Base-by-base conservation (phyloP, 83 land plant species). In the Picea abies region DNA sequence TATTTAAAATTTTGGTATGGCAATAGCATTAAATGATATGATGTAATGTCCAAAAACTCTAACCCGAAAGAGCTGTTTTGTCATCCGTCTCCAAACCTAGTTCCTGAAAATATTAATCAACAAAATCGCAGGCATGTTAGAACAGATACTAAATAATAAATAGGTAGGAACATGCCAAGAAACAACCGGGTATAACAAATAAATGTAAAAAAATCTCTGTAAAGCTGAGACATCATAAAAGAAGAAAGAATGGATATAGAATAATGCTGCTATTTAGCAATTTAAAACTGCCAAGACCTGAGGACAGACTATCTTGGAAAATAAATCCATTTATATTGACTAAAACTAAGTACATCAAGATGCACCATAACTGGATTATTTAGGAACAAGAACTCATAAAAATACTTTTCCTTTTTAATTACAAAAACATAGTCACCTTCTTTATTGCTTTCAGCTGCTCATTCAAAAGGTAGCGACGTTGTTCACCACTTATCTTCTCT, bases 401-500 rank as follows among this genome's bases (percentile, higher is more conserved):
- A 23, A 29, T 7, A 26, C 56, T 11, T 52, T 10, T 52, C 56
- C 56, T 47, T 39, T 5, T 44, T 52, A 52, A 52, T 11, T 12
- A 7, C 29, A 76, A 72, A 64, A 20, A 67, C 23, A 35, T 20
- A 78, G 15, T 49, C 73, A 95, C 99, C 98, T 96, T 96, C 84
- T 96, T 96, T 69, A 96, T 96, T 29, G 99, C 99, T 87, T 96
- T 96, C 32, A 96, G 88, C 73, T 96, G 99, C 87, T 97, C 99
- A 91, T 94, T 97, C 85, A 97, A 84, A 72, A 97, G 85, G 84
- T 94, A 97, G 6, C 97, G 94, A 0, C 98, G 94, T 83, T 97
- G 99, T 76, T 97, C 99, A n/a, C 99, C 98, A 83, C 96, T 96
- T 68, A 97, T 90, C 81, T 96, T 96, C 84, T 96, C 99, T 83